Evolutionary conservation across 1,284 basidiomycete genomes (phyloP), one percentile per base, ranked within the genome.

Genomic region (Melampsora larici-populina): DNA sequence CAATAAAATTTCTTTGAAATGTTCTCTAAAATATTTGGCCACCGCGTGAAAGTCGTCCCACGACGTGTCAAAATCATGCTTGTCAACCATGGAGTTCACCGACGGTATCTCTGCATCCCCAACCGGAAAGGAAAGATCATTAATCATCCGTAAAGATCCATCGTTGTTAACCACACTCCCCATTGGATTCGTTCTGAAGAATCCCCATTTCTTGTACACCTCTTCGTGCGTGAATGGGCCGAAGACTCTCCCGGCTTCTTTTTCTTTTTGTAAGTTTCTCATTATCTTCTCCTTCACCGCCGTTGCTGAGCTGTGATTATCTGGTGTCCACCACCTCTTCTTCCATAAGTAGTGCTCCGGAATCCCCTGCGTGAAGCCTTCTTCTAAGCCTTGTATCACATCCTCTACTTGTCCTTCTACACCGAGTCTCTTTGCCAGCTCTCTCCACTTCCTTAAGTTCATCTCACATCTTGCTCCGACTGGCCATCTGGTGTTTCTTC

Each of bases 131-230:
- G 66, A 68, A 13, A 68, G 33, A 26, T 68, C 43, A 24, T 43
- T 43, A 18, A 70, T 70, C 6, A 48, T 24, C 26, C 36, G n/a
- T 31, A 49, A 33, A n/a, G 18, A 24, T 55, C 66, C 33, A 43
- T 68, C 66, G 5, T 18, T 40, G 26, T 68, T 68, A n/a, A n/a
- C n/a, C n/a, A n/a, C n/a, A n/a, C n/a, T n/a, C n/a, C n/a, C n/a
- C n/a, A n/a, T n/a, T n/a, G 66, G 66, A 26, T 40, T 43, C 7
- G 66, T 68, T 43, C 66, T 24, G n/a, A 68, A 68, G 29, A 68
- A 68, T 68, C 17, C 11, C 21, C 26, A 46, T 43, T 5, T 7
- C 24, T 40, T 43, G 4, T 13, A 13, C 29, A 68, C 66, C 8
- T 68, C 6, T 11, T 68, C 43, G 40, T n/a, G n/a, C n/a, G n/a